These are phyloP conservation scores for Cudoniella acicularis DNA, from an alignment of 495 filamentous ascomycete genomes.

Conservation along the genomic window DNA sequence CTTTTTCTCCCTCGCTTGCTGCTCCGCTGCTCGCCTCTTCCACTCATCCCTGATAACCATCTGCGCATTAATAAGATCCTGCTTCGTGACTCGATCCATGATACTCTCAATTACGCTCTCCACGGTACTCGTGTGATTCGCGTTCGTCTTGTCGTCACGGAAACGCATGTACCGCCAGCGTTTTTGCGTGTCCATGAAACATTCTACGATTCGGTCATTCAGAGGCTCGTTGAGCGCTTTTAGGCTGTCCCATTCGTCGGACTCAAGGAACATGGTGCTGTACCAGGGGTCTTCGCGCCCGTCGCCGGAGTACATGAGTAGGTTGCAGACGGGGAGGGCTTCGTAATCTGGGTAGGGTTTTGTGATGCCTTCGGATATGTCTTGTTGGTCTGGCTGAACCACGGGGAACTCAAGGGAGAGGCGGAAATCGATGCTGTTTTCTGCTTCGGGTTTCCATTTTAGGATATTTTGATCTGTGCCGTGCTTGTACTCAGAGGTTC, in stretches of 20 bases:
- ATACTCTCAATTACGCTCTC: slow-evolving; percentile 81
- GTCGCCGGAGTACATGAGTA: slow-evolving; percentile 33
- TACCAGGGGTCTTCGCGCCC: slow-evolving; percentile 48
- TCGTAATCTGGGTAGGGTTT: slow-evolving; percentile 55
- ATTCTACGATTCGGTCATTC: slow-evolving; percentile 85
- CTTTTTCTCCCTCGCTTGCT: slow-evolving; percentile 17
- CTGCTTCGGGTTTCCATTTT: slow-evolving; percentile 92
- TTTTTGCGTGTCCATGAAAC: slow-evolving; percentile 65
- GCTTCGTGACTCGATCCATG: slow-evolving; percentile 58
- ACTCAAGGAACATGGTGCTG: slow-evolving; percentile 63
- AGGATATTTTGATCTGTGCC: slow-evolving; percentile 91
- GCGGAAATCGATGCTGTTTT: slow-evolving; percentile 92
- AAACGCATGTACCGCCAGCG: slow-evolving; percentile 84
- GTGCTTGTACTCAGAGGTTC: slow-evolving; percentile 74
- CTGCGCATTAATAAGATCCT: slow-evolving; percentile 52
- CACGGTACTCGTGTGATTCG: slow-evolving; percentile 81
- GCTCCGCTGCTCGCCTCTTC: slow-evolving; percentile 47
- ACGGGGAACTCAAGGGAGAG: slow-evolving; percentile 72
- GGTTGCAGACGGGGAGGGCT: slow-evolving; percentile 44
- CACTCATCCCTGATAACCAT: slow-evolving; percentile 66
- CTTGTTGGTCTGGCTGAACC: slow-evolving; percentile 64
- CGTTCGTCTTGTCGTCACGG: slow-evolving; percentile 85
- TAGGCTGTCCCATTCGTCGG: slow-evolving; percentile 76
- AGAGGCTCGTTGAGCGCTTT: slow-evolving; percentile 67
- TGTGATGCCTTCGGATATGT: slow-evolving; percentile 56